Percentiles rank a stretch among this genome's conserved stretches.
phyloP scores from a whole-genome alignment of 2,329 filamentous ascomycete genomes.

The Paecilomyces fulvus region DNA sequence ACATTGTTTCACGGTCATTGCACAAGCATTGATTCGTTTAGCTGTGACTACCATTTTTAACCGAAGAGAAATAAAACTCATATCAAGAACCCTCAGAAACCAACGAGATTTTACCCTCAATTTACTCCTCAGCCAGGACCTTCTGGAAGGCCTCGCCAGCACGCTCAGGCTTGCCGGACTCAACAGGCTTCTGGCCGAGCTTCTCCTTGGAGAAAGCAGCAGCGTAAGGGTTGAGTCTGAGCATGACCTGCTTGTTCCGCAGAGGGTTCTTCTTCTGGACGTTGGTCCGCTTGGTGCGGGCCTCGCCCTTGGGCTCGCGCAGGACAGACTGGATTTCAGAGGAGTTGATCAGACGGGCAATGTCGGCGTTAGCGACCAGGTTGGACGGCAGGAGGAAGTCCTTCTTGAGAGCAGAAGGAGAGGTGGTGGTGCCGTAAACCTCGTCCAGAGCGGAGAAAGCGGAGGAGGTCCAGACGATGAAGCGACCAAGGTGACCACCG shows the following conservation, averaged over 20 bases:
- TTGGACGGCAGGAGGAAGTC: slow-evolving; percentile 96
- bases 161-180: slow-evolving; percentile 53
- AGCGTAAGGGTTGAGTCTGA: slow-evolving; percentile 98
- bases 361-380: slow-evolving; percentile 87
- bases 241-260: slow-evolving; percentile 95
- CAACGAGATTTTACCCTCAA: slow-evolving; percentile 36
- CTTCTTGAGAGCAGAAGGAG: slow-evolving; percentile 89
- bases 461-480: slow-evolving; percentile 97
- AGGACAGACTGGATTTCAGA: slow-evolving; percentile 96
- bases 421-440: slow-evolving; percentile 91
- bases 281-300: slow-evolving; percentile 76
- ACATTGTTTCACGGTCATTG: slow-evolving; percentile 13
- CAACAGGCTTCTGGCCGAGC: slow-evolving; percentile 62
- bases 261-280: slow-evolving; percentile 99
- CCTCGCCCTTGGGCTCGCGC: slow-evolving; percentile 79
- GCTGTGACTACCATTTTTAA: slow-evolving; percentile 16
- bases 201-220: slow-evolving; percentile 80
- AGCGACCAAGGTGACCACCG: slow-evolving; percentile 96
- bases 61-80: slow-evolving; percentile 13
- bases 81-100: slow-evolving; percentile 10
- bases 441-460: slow-evolving; percentile 94
- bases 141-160: slow-evolving; percentile 46
- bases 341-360: slow-evolving; percentile 97
- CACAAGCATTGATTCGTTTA: slow-evolving; percentile 17
- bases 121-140: slow-evolving; percentile 46